Evolutionary conservation across 805 yeast species (phyloP), one percentile per base, ranked within the genome.

Genomic region (Komagataella pseudopastoris): DNA sequence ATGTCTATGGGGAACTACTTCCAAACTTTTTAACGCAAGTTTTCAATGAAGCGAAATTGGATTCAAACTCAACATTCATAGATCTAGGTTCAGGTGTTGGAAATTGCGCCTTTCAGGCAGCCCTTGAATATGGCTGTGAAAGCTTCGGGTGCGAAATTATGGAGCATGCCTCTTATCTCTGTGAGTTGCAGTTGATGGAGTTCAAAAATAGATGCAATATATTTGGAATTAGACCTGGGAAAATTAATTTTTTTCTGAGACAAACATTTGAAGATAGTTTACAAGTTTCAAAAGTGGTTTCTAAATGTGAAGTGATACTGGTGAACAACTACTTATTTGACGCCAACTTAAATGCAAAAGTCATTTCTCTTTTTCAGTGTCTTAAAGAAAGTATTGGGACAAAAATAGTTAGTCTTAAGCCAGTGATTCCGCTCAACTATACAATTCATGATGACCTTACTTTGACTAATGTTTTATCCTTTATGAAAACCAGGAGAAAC

Each of bases 31-130:
- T 86, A 46, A 75, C 88, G 45, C 78, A 74, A 56, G 83, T 86
- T 3, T 85, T 83, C 59, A 62, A 69, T 5, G 71, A 80, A 57
- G 83, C 88, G 49, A 74, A 72, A 1, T 66, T 89, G 49, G 64
- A 69, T 44, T 71, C 78, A 1, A 66, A 64, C 1, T 75, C 78
- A 47, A 76, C 71, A n/a, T 89, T 88, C 59, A 80, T 90, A 55
- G 97, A 90, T 65, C 70, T 90, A 22, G 97, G 97, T 0, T 88
- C 96, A 0, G 97, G 97, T 14, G 96, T 90, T 14, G 97, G 96
- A 0, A 90, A 90, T 61, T 88, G 96, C 53, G 83, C 85, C 0
- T 74, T 89, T 46, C 96, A 89, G 63, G 95, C 96, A 0, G 88
- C 96, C 0, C 64, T 90, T 43, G 96, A 89, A 59, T 80, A 78